A percentile compares a stretch with the other conserved stretches of the same genome.
These are phyloP conservation scores for Heterobasidion parviporum DNA, from an alignment of 1,284 basidiomycete genomes.

Conservation along the genomic window DNA sequence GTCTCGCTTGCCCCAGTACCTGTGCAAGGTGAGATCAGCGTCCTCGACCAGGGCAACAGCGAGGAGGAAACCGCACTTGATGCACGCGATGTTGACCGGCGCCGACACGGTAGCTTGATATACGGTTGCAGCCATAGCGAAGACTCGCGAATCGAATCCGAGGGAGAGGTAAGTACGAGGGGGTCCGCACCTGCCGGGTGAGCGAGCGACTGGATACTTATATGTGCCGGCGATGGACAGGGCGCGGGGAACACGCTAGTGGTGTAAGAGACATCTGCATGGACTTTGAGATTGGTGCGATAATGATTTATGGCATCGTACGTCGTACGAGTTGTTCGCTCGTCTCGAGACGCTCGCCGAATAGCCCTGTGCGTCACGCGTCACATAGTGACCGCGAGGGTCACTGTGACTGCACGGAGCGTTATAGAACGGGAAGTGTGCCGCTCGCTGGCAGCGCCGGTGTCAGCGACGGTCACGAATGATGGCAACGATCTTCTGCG, in stretches of 20 bases:
- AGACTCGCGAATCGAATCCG: not conserved
- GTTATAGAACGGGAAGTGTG: too few species aligned
- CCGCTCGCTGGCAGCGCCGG: too few species aligned
- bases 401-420: too few species aligned
- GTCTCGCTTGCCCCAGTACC: constrained; percentile 98
- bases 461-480: too few species aligned
- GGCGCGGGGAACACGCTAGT: not conserved
- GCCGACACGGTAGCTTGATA: constrained; percentile 88
- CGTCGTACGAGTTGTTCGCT: not conserved
- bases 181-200: not conserved
- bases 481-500: too few species aligned
- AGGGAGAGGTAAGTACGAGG: constrained; percentile 1
- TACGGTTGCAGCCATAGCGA: constrained; percentile 40
- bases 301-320: not conserved
- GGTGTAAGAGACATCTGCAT: not conserved
- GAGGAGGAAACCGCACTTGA: constrained; percentile 59
- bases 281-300: not conserved
- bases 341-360: too few species aligned
- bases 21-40: constrained; percentile 21
- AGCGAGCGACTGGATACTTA: not conserved
- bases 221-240: not conserved
- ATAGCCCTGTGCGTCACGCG: not conserved
- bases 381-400: not conserved
- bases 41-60: constrained; percentile 1
- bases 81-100: constrained; percentile 94